A percentile compares a stretch with the other conserved stretches of the same genome.
phyloP scores from a whole-genome alignment of 768 basidiomycete species.

The Lentinula detonsa region DNA sequence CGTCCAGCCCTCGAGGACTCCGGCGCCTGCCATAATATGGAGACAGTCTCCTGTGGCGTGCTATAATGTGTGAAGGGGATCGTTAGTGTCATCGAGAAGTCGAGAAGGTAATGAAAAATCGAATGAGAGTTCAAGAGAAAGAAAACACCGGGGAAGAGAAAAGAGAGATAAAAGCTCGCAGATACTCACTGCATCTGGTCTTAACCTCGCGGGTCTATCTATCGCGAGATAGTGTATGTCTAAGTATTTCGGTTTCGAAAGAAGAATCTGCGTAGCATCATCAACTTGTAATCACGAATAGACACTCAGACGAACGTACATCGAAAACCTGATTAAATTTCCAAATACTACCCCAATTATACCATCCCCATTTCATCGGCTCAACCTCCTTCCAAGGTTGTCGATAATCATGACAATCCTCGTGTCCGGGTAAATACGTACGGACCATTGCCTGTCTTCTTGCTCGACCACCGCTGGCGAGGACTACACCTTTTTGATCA shows the following conservation, averaged over 20 bases:
- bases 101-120: not conserved
- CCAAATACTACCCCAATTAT: conserved; percentile 61
- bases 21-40: conserved; percentile 42
- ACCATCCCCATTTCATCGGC: conserved; percentile 43
- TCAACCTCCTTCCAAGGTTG: conserved; percentile 39
- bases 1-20: conserved; percentile 44
- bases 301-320: conserved; percentile 17
- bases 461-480: not conserved
- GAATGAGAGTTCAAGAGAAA: no score
- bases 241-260: conserved; percentile 37
- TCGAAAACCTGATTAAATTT: conserved; percentile 54
- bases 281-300: not conserved
- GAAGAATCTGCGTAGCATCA: conserved; percentile 27
- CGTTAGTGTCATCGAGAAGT: not conserved
- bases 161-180: not conserved
- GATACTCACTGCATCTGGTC: conserved; percentile 57
- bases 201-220: conserved; percentile 52
- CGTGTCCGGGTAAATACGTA: conserved; percentile 1
- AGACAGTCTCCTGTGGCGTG: conserved; percentile 39
- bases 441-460: not conserved
- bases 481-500: conserved; percentile 16
- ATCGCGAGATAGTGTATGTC: conserved; percentile 56
- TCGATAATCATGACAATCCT: not conserved
- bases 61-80: conserved; percentile 14
- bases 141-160: not conserved